Evolutionary conservation across 192 early-diverging fungal species (phyloP).

Genomic region (Backusella australiensis): DNA sequence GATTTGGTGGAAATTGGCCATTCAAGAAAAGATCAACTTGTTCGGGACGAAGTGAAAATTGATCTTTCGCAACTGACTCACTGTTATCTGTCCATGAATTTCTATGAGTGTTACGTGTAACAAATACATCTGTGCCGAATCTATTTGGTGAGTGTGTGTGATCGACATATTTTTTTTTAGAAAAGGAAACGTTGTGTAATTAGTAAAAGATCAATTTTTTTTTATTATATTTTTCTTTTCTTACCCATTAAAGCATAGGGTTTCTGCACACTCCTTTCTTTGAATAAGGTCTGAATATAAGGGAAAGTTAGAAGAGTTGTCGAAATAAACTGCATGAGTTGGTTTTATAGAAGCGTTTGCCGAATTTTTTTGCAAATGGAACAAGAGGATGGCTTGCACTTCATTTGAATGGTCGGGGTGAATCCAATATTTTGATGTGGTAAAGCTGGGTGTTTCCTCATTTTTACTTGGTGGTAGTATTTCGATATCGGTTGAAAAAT

Average conservation of each 20-base stretch:
- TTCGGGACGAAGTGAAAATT: neutral
- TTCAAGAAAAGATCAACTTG: slow-evolving; percentile 1
- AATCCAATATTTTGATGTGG: slow-evolving; percentile 73
- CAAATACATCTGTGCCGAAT: neutral
- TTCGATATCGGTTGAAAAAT: neutral
- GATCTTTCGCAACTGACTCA: neutral
- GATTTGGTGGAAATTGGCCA: neutral
- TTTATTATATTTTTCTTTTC: neutral
- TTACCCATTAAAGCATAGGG: neutral
- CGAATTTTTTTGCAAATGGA: slow-evolving; percentile 61
- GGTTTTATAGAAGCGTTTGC: slow-evolving; percentile 54
- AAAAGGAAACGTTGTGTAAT: neutral
- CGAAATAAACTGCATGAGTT: slow-evolving; percentile 2
- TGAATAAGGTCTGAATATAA: slow-evolving; percentile 9
- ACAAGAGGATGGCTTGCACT: slow-evolving; percentile 81
- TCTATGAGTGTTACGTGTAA: neutral
- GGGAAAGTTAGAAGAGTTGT: neutral
- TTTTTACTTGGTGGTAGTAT: neutral
- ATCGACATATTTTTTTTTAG: too few relatives aligned
- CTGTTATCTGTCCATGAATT: neutral
- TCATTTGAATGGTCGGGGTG: slow-evolving; percentile 88
- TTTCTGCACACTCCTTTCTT: neutral
- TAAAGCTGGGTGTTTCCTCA: neutral
- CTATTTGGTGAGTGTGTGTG: neutral
- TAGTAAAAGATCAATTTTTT: neutral